Base-by-base conservation (phyloP, 495 filamentous ascomycete genomes). In the Penicillium tannophilum region DNA sequence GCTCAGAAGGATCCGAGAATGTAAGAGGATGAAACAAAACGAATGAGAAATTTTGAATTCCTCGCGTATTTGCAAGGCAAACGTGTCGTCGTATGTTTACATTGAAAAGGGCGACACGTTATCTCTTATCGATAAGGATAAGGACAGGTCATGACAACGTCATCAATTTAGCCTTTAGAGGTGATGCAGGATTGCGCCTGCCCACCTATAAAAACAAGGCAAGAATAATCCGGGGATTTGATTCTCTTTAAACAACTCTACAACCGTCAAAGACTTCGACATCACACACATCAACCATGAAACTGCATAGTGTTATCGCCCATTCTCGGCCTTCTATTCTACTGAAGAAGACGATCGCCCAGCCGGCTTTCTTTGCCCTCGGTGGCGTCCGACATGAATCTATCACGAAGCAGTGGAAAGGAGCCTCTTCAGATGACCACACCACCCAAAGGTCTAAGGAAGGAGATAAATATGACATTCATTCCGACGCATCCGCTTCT, bases 331-430 rank as follows among this genome's bases (percentile, higher is more conserved):
- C 46, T 14, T 28, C 14, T 31, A 30, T 17, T 30, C 26, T 49
- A 30, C 46, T 28, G 16, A 49, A 11, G 26, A 12, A 28, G 17
- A 2, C 24, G 12, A 31, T 17, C 2, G 24, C 46, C n/a, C 46
- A n/a, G 33, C n/a, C 53, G 46, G 47, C 46, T 28, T 39, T 59
- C 14, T 31, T 39, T 20, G 59, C 52, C 2, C 52, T 54, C 5
- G 10, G 23, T 17, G 53, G 58, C 19, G 43, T 58, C 24, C 69
- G 63, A 35, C 52, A 66, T 17, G 60, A 69, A 42, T 50, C 58
- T 30, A 9, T 70, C 28, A 33, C 26, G 14, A 62, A 76, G 41
- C 60, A 67, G 9, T 81, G 76, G 78, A 65, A 69, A 23, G 79
- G 79, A 12, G 66, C 67, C 14, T 60, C 64, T 6, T 26, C 57